These are phyloP conservation scores for Xylaria cubensis DNA, from an alignment of 495 filamentous ascomycete genomes.

Conservation along the genomic window DNA sequence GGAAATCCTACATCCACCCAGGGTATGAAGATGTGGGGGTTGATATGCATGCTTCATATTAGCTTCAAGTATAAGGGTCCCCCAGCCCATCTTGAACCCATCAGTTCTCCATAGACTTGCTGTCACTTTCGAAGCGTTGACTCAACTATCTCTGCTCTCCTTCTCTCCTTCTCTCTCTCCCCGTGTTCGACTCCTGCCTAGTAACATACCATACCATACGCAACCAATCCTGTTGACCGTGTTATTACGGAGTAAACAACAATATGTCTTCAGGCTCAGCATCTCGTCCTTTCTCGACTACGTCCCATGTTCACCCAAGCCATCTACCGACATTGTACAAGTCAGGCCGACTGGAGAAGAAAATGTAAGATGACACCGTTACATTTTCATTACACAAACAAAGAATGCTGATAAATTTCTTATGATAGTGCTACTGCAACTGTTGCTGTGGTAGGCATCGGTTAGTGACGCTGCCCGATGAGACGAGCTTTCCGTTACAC, in stretches of 20 bases:
- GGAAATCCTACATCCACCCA: background rate
- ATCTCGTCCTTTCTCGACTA: conserved; percentile 46
- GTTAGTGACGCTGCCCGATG: conserved; percentile 24
- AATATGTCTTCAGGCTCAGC: conserved; percentile 40
- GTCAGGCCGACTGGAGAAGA: conserved; percentile 39
- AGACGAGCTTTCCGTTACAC: background rate
- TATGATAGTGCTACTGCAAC: conserved; percentile 46
- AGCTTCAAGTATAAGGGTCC: conserved; percentile 2
- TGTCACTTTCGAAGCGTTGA: background rate
- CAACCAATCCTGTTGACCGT: background rate
- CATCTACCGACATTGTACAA: conserved; percentile 51
- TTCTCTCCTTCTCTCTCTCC: background rate
- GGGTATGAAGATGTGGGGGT: background rate
- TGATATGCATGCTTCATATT: background rate
- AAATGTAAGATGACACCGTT: conserved; percentile 39
- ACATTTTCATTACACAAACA: background rate
- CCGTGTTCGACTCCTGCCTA: background rate
- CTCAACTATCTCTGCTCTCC: background rate
- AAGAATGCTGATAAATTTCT: conserved; percentile 16
- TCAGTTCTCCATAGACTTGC: background rate
- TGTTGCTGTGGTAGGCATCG: conserved; percentile 47
- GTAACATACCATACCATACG: background rate
- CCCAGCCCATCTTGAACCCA: background rate
- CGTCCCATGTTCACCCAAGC: conserved; percentile 51
- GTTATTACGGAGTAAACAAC: background rate